Evolutionary conservation across 2,329 filamentous ascomycete genomes (phyloP).

Genomic region (Penicillium thymicola): DNA sequence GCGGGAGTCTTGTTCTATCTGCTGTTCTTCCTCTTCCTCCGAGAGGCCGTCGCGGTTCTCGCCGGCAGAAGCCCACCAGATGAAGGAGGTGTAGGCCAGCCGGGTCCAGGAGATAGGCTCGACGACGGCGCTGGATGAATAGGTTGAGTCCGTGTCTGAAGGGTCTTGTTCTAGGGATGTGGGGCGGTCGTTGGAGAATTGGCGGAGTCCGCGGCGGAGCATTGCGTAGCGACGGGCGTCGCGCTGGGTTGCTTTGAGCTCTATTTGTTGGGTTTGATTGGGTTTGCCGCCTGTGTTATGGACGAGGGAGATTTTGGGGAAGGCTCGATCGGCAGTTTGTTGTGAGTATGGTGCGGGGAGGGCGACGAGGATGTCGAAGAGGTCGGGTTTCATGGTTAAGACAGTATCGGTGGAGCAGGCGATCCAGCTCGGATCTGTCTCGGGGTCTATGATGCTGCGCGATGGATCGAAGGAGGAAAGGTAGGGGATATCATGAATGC

Average conservation of each 20-base stretch:
- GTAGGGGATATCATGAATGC: constrained; percentile 85
- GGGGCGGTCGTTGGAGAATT: constrained; percentile 23
- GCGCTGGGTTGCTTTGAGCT: constrained; percentile 80
- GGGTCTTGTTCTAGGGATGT: constrained; percentile 29
- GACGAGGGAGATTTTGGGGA: constrained; percentile 70
- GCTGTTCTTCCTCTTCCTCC: constrained; percentile 52
- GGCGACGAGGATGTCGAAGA: constrained; percentile 88
- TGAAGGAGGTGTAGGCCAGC: constrained; percentile 60
- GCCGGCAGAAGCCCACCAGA: constrained; percentile 67
- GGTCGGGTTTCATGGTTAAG: constrained; percentile 74
- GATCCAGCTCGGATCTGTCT: constrained; percentile 67
- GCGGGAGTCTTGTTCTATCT: constrained; percentile 44
- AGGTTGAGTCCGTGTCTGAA: constrained; percentile 40
- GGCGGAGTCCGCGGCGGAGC: constrained; percentile 60
- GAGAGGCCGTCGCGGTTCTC: constrained; percentile 55
- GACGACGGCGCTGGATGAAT: constrained; percentile 46
- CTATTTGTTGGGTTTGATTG: constrained; percentile 26
- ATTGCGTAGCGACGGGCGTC: constrained; percentile 77
- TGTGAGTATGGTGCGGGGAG: constrained; percentile 64
- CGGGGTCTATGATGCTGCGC: constrained; percentile 37
- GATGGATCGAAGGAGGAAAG: constrained; percentile 61
- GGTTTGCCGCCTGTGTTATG: constrained; percentile 55
- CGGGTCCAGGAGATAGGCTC: constrained; percentile 59
- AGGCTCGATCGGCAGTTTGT: constrained; percentile 59
- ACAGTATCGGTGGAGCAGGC: constrained; percentile 96